Evolutionary conservation across 768 basidiomycete genomes (phyloP).

Genomic region (Rubroboletus pulcherrimus): DNA sequence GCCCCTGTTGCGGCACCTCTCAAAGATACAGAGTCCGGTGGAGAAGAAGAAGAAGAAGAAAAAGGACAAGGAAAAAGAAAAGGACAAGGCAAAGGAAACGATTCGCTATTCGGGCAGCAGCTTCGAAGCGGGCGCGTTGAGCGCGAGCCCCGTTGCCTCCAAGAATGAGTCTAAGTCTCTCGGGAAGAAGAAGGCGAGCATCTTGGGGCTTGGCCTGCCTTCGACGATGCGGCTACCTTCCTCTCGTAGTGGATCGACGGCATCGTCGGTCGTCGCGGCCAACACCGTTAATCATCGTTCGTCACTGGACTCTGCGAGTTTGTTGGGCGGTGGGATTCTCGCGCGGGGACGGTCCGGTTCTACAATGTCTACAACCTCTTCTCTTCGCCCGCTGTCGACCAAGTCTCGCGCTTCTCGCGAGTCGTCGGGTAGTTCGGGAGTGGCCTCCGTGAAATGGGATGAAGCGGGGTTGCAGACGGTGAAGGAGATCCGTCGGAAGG

Average conservation of each 20-base stretch:
- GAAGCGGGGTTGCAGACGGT: conserved; percentile 47
- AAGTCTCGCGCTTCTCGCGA: conserved; percentile 38
- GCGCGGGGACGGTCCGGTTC: conserved; percentile 37
- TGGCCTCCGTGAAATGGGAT: conserved; percentile 48
- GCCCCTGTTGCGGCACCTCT: conserved; percentile 24
- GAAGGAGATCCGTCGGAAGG: conserved; percentile 42
- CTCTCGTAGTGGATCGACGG: conserved; percentile 32
- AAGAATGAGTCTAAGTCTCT: conserved; percentile 32
- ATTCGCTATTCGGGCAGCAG: conserved; percentile 53
- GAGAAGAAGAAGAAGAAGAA: conserved; percentile 38
- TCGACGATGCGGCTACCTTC: conserved; percentile 48
- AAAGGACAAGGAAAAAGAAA: conserved; percentile 36
- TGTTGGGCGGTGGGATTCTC: conserved; percentile 30
- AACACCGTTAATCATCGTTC: conserved; percentile 15
- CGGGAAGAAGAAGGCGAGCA: conserved; percentile 57
- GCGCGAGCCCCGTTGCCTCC: conserved; percentile 31
- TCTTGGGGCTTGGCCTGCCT: conserved; percentile 60
- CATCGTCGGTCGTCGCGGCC: conserved; percentile 30
- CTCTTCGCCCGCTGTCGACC: conserved; percentile 46
- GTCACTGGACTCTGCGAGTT: conserved; percentile 32
- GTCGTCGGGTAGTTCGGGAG: conserved; percentile 40
- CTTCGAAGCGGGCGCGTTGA: conserved; percentile 64
- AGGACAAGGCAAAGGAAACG: conserved; percentile 33
- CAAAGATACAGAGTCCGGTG: conserved; percentile 29
- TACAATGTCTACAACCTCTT: conserved; percentile 39